These are phyloP conservation scores for Annona cherimola DNA, from an alignment of 164 flowering plant genomes.

Conservation along the genomic window DNA sequence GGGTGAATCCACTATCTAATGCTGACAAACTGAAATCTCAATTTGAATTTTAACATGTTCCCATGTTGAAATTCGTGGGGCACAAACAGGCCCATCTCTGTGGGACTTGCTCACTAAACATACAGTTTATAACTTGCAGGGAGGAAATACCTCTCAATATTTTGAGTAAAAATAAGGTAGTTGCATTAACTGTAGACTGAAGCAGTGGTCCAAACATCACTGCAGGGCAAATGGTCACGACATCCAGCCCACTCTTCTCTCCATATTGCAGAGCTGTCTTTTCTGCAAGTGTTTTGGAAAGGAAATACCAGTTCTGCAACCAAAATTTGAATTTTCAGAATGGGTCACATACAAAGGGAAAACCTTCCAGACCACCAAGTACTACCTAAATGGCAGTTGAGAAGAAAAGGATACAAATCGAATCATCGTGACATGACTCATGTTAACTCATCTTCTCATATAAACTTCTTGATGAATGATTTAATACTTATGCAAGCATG, in stretches of 20 bases:
- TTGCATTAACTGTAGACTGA: conserved; percentile 26
- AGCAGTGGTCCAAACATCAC: conserved; percentile 46
- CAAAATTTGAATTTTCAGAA: too few species aligned
- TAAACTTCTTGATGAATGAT: too few species aligned
- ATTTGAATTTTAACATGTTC: background rate
- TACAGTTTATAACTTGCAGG: background rate
- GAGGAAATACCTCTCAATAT: conserved; percentile 2
- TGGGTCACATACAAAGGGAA: too few species aligned
- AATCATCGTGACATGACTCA: too few species aligned
- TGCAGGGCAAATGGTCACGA: conserved; percentile 47
- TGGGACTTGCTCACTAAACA: too few species aligned
- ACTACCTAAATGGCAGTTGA: too few species aligned
- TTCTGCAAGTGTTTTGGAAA: conserved; percentile 51
- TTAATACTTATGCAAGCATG: too few species aligned
- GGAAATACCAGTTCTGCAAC: conserved; percentile 29
- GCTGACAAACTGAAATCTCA: background rate
- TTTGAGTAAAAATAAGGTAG: background rate
- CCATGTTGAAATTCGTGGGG: too few species aligned
- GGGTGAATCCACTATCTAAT: background rate
- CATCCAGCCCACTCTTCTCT: conserved; percentile 33
- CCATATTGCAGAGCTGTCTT: conserved; percentile 42
- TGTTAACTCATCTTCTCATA: too few species aligned
- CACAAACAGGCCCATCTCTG: too few species aligned
- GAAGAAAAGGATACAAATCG: too few species aligned
- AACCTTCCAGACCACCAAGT: too few species aligned